A percentile compares a stretch with the other conserved stretches of the same genome.
phyloP scores from a whole-genome alignment of 2,329 filamentous ascomycete species.

The Monilinia laxa region DNA sequence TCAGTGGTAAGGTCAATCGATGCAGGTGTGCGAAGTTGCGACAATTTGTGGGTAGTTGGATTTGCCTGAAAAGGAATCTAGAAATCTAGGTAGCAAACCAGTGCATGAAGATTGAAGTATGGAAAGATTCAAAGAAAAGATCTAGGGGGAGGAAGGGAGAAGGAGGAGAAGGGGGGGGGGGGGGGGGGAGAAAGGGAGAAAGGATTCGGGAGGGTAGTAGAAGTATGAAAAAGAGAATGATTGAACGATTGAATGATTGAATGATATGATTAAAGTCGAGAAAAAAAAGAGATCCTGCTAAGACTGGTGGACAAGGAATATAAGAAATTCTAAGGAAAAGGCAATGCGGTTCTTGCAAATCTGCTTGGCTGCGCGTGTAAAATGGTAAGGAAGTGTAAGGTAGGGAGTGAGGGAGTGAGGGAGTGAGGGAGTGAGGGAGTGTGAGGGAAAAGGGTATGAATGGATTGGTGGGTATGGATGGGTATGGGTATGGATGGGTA shows the following conservation, averaged over 20 bases:
- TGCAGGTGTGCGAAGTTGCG: slow-evolving; percentile 1
- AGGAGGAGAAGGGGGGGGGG: background rate
- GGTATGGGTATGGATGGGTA: too few species aligned
- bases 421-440: background rate
- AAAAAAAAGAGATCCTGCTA: too few species aligned
- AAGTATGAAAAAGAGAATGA: background rate
- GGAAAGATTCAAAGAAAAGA: background rate
- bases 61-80: background rate
- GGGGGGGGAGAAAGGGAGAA: background rate
- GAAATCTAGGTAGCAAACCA: slow-evolving; percentile 22
- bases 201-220: background rate
- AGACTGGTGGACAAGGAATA: too few species aligned
- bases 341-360: too few species aligned
- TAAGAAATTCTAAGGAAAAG: too few species aligned
- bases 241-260: background rate
- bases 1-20: background rate
- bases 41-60: slow-evolving; percentile 17
- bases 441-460: background rate
- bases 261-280: too few species aligned
- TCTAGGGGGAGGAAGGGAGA: background rate
- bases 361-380: too few species aligned
- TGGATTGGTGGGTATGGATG: too few species aligned
- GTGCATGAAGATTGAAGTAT: slow-evolving; percentile 14
- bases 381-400: too few species aligned
- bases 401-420: too few species aligned